phyloP scores from a whole-genome alignment of 2,329 filamentous ascomycete genomes.

The Cladorrhinum sp. region DNA sequence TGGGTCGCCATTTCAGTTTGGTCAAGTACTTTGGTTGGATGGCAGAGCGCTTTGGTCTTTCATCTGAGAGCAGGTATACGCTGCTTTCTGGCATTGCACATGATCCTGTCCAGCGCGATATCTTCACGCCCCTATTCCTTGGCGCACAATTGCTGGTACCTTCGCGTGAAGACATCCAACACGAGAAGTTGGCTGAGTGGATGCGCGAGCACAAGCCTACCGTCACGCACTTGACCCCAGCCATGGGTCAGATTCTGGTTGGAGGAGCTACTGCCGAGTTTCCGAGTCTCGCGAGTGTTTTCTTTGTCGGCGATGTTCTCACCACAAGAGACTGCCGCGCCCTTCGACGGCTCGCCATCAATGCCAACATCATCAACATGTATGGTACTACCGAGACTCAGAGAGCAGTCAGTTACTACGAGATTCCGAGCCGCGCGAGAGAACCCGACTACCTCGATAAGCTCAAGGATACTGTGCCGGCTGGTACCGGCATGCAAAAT shows the following conservation, averaged over 20 bases:
- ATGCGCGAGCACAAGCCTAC: slow-evolving; percentile 71
- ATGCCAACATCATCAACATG: slow-evolving; percentile 77
- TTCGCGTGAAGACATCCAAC: slow-evolving; percentile 76
- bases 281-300: slow-evolving; percentile 70
- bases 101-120: slow-evolving; percentile 68
- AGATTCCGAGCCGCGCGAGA: slow-evolving; percentile 65
- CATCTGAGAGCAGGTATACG: slow-evolving; percentile 71
- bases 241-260: slow-evolving; percentile 94
- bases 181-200: slow-evolving; percentile 87
- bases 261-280: slow-evolving; percentile 77
- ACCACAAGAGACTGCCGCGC: slow-evolving; percentile 78
- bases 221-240: slow-evolving; percentile 86
- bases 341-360: slow-evolving; percentile 72
- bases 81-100: slow-evolving; percentile 84
- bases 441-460: slow-evolving; percentile 52
- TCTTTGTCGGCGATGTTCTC: slow-evolving; percentile 90
- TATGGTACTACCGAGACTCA: slow-evolving; percentile 87
- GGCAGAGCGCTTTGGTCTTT: slow-evolving; percentile 75
- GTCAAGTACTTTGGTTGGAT: slow-evolving; percentile 93
- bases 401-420: slow-evolving; percentile 77
- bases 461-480: slow-evolving; percentile 69
- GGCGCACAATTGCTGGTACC: slow-evolving; percentile 78
- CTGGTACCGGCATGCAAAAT: slow-evolving; percentile 80
- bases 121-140: slow-evolving; percentile 86
- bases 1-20: slow-evolving; percentile 81